phyloP scores from a whole-genome alignment of 2,329 filamentous ascomycete species.

The Calonectria honghensis region DNA sequence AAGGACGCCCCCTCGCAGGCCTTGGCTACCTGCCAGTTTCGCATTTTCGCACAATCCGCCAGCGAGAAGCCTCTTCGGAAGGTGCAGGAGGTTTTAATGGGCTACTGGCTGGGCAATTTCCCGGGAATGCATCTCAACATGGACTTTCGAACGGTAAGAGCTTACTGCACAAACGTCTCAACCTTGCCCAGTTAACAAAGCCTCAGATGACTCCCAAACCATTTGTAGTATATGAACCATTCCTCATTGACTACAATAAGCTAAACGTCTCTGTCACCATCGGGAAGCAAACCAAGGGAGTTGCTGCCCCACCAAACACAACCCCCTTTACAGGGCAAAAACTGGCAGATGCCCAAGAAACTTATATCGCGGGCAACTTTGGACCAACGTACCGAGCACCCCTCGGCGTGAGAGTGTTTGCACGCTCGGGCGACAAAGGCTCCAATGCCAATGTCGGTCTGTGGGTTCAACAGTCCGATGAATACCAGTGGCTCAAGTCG shows the following conservation, averaged over 20 bases:
- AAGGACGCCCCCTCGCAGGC: not conserved
- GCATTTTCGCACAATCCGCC: not conserved
- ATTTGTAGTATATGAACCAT: not conserved
- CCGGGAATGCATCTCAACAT: slow-evolving; percentile 14
- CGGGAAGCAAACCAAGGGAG: not conserved
- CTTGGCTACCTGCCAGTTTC: slow-evolving; percentile 1
- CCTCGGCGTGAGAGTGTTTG: not conserved
- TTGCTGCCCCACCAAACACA: not conserved
- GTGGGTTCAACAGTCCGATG: not conserved
- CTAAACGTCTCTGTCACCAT: not conserved
- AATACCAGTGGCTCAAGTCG: not conserved
- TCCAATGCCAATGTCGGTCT: slow-evolving; percentile 7
- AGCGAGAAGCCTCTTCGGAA: not conserved
- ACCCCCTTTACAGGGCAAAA: slow-evolving; percentile 1
- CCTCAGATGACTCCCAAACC: not conserved
- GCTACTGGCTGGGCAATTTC: not conserved
- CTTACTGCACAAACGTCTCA: not conserved
- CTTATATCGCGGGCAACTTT: not conserved
- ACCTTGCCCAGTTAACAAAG: not conserved
- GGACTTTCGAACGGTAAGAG: slow-evolving; percentile 10
- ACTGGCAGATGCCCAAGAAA: too few species aligned
- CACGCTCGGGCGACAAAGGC: slow-evolving; percentile 1
- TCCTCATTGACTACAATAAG: not conserved
- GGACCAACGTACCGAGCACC: not conserved
- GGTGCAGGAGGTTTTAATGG: not conserved